Percentiles rank a stretch among this genome's conserved stretches.
Conservation (phyloP, 75 land plant genomes). For the Chamaecyparis obtusa region DNA sequence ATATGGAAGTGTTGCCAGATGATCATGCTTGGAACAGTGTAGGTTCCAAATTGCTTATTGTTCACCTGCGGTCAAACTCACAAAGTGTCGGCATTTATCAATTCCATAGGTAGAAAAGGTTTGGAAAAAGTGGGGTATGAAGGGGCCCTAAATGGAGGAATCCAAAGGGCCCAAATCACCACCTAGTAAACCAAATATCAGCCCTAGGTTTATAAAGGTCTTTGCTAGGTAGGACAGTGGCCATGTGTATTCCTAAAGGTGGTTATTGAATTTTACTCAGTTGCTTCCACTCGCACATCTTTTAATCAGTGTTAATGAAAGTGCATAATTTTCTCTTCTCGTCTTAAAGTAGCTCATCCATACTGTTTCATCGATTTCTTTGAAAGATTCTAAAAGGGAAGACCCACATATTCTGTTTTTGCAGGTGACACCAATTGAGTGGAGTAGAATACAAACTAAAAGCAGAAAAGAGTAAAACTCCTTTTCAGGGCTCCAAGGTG, state of each 20-base stretch:
- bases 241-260: background rate
- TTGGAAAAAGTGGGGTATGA: background rate
- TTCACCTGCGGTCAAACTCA: background rate
- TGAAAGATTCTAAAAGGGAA: background rate
- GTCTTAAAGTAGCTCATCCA: background rate
- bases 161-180: background rate
- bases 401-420: background rate
- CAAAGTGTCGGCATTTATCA: background rate
- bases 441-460: slow-evolving; percentile 9
- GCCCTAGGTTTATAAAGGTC: background rate
- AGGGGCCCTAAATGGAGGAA: background rate
- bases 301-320: background rate
- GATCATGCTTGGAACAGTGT: background rate
- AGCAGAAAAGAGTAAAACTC: background rate
- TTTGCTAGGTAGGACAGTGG: background rate
- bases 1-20: background rate
- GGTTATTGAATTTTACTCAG: background rate
- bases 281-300: background rate
- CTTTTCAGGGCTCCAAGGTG: slow-evolving; percentile 1
- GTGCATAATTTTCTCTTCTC: background rate
- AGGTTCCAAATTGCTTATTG: background rate
- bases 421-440: slow-evolving; percentile 1
- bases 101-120: background rate
- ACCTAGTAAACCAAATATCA: background rate
- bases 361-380: background rate